phyloP scores from a whole-genome alignment of 352 stramenopile genomes.

The Blastocystis sp. region DNA sequence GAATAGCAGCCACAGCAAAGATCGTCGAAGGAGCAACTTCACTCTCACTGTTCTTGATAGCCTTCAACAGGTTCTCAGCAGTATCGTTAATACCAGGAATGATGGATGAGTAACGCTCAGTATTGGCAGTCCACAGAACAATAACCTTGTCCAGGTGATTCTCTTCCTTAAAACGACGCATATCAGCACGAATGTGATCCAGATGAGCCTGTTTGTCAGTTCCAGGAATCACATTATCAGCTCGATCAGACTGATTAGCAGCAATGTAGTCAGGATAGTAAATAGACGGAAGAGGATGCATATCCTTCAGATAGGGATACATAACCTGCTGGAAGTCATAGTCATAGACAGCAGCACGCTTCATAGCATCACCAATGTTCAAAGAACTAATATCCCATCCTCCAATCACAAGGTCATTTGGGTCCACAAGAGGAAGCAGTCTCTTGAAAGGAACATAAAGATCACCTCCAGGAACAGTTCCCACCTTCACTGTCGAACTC shows the following conservation, averaged over 20 bases:
- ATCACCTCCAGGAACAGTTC: slow-evolving; percentile 79
- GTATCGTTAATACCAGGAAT: slow-evolving; percentile 95
- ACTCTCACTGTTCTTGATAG: slow-evolving; percentile 86
- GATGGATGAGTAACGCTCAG: slow-evolving; percentile 92
- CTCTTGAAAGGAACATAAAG: slow-evolving; percentile 94
- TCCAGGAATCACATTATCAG: slow-evolving; percentile 89
- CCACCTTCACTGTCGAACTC: slow-evolving; percentile 89
- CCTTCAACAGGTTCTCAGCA: slow-evolving; percentile 85
- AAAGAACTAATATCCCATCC: slow-evolving; percentile 94
- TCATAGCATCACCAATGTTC: slow-evolving; percentile 93
- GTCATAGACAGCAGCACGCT: slow-evolving; percentile 85
- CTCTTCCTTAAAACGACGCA: slow-evolving; percentile 87
- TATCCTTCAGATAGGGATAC: slow-evolving; percentile 87
- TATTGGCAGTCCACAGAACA: slow-evolving; percentile 98
- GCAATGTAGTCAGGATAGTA: slow-evolving; percentile 99
- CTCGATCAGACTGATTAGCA: slow-evolving; percentile 93
- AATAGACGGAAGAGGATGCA: slow-evolving; percentile 88
- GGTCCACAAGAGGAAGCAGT: slow-evolving; percentile 91
- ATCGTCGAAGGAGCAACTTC: slow-evolving; percentile 87
- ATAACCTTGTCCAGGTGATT: slow-evolving; percentile 93
- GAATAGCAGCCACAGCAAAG: slow-evolving; percentile 92
- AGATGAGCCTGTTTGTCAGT: slow-evolving; percentile 83
- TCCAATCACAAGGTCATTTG: slow-evolving; percentile 92
- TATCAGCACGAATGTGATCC: slow-evolving; percentile 76
- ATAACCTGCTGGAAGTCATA: slow-evolving; percentile 91